phyloP scores from a whole-genome alignment of 108 stramenopile species.

The Skeletonema menzelii region DNA sequence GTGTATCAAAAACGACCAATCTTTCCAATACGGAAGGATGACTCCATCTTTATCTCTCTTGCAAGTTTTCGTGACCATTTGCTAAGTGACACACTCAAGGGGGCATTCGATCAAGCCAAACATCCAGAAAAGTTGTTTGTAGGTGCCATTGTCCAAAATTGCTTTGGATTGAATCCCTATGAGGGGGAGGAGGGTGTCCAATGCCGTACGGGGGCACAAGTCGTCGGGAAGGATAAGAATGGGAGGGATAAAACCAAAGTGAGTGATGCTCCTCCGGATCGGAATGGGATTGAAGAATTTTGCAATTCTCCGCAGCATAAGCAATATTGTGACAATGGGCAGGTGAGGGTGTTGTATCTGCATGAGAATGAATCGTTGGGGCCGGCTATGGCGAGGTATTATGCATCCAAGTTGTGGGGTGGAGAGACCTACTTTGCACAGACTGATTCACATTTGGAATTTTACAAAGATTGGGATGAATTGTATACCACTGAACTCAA shows the following conservation, averaged over 20 bases:
- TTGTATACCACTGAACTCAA: constrained; percentile 68
- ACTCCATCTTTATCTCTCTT: constrained; percentile 83
- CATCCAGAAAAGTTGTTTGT: constrained; percentile 84
- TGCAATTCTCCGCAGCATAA: constrained; percentile 51
- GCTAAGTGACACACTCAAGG: constrained; percentile 75
- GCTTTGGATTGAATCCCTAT: constrained; percentile 64
- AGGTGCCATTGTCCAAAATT: constrained; percentile 93
- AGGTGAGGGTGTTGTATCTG: constrained; percentile 80
- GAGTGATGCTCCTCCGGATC: constrained; percentile 75
- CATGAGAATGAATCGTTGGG: constrained; percentile 91
- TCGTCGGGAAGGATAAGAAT: constrained; percentile 57
- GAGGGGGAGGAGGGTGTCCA: constrained; percentile 37
- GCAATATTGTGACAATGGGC: constrained; percentile 67
- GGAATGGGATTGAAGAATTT: constrained; percentile 79
- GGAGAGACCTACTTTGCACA: constrained; percentile 92
- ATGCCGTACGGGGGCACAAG: constrained; percentile 83
- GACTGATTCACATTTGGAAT: constrained; percentile 89
- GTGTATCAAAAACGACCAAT: constrained; percentile 28
- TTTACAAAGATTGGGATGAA: constrained; percentile 82
- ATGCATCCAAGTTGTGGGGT: constrained; percentile 90
- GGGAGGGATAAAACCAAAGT: constrained; percentile 58
- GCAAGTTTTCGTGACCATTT: constrained; percentile 90
- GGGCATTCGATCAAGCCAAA: constrained; percentile 82
- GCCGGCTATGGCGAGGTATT: constrained; percentile 91
- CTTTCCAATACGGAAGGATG: constrained; percentile 65